Evolutionary conservation across 2,329 filamentous ascomycete species (phyloP), one percentile per base, ranked within the genome.

Genomic region (Gnomoniopsis smithogilvyi): DNA sequence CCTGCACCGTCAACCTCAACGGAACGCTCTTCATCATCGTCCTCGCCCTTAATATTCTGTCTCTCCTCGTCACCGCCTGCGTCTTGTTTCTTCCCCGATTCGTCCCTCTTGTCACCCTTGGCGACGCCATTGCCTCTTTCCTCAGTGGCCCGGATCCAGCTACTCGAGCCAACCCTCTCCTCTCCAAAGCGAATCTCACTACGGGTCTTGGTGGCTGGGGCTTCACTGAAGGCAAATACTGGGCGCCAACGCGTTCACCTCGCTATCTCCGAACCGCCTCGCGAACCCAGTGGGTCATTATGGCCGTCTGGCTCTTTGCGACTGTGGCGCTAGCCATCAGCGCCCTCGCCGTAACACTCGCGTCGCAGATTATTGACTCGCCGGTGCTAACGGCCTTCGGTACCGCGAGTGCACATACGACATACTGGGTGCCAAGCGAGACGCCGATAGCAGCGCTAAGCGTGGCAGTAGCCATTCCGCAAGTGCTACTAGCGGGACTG

Each of bases 91-190:
- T 68, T 48, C 61, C 63, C 34, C 68, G 67, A 19, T 76, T 78
- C 63, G 67, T 69, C 17, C 79, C 78, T 1, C 73, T 83, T 4
- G 74, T 77, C 17, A 82, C 79, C 0, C 70, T 82, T 3, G 80
- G 80, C 34, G 80, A 83, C 62, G 77, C 78, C 30, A 69, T 83
- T n/a, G 66, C 73, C 6, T 82, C 80, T 1, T 82, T 83, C 58
- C 73, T 83, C 49, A 67, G 69, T 14, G 70, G 74, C 1, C 75
- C 79, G 0, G 80, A 83, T 64, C 66, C 67, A 1, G 73, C 71
- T 1, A 81, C 79, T 0, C 70, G 69, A 30, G 73, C 72, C 19
- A 70, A 72, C 6, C 82, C 77, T 59, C 72, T 83, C 15, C 66
- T 83, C 51, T 75, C 74, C 57, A 81, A 81, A 62, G 56, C 65